A percentile compares a stretch with the other conserved stretches of the same genome.
Conservation (phyloP, 1,139 yeast species). For the Saccharomycopsis phalli region DNA sequence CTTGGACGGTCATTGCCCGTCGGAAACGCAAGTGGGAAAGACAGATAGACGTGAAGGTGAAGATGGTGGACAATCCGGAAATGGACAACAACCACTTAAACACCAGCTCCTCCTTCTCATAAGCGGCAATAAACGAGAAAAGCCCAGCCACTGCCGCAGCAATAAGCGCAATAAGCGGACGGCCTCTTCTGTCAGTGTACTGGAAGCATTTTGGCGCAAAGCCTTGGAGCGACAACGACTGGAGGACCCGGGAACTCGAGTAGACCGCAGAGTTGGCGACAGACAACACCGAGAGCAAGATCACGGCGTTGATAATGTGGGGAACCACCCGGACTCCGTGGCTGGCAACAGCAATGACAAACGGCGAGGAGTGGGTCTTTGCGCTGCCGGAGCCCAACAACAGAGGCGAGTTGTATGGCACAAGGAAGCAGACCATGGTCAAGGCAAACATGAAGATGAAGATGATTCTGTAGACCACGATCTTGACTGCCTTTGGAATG, state of each 20-base stretch:
- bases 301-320: constrained; percentile 66
- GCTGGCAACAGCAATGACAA: constrained; percentile 60
- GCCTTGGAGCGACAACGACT: constrained; percentile 50
- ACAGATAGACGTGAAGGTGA: constrained; percentile 79
- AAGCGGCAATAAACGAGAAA: constrained; percentile 45
- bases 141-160: constrained; percentile 41
- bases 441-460: constrained; percentile 55
- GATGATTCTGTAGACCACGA: constrained; percentile 66
- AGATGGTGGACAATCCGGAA: constrained; percentile 75
- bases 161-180: constrained; percentile 46
- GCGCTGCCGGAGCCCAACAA: constrained; percentile 37
- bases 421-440: constrained; percentile 56
- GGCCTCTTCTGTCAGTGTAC: constrained; percentile 49
- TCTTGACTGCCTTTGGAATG: constrained; percentile 67
- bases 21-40: constrained; percentile 74
- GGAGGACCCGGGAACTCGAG: constrained; percentile 50
- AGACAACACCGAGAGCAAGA: constrained; percentile 57
- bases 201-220: constrained; percentile 52
- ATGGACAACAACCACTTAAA: constrained; percentile 78
- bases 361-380: constrained; percentile 56
- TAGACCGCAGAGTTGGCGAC: constrained; percentile 72
- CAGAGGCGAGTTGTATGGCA: constrained; percentile 47
- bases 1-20: constrained; percentile 57
- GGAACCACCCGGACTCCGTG: constrained; percentile 67
- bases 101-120: constrained; percentile 51